Percentiles rank a stretch among this genome's conserved stretches.
Evolutionary conservation across 2,329 filamentous ascomycete genomes (phyloP).

Genomic region (Trichoderma citrinoviride): DNA sequence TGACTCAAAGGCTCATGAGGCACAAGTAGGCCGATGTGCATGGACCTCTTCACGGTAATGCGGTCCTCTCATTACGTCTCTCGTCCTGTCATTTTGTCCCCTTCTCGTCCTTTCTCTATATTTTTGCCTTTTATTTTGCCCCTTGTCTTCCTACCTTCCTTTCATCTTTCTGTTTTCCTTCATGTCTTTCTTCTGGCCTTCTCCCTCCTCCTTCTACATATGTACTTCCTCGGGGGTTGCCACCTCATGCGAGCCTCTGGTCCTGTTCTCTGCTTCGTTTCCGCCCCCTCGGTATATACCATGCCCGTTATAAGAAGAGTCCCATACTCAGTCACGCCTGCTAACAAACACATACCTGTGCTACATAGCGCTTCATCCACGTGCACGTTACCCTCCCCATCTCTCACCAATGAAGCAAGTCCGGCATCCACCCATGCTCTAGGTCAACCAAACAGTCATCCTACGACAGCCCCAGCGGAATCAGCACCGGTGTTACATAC

Average conservation of each 20-base stretch:
- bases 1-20: neutral
- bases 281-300: too few relatives aligned
- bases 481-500: neutral
- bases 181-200: neutral
- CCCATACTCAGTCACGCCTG: neutral
- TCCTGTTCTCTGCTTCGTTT: neutral
- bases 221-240: too few relatives aligned
- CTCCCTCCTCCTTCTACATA: too few relatives aligned
- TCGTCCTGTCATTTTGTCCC: neutral
- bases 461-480: neutral
- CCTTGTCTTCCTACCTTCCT: too few relatives aligned
- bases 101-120: neutral
- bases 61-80: neutral
- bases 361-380: slow-evolving; percentile 28
- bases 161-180: neutral
- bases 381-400: slow-evolving; percentile 57
- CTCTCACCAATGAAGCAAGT: slow-evolving; percentile 60
- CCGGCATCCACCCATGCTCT: slow-evolving; percentile 32
- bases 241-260: neutral
- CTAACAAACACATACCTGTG: neutral
- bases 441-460: neutral
- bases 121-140: neutral
- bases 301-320: neutral
- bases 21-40: neutral
- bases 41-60: neutral